These are phyloP conservation scores for Pugionium dolabratum DNA, from an alignment of 345 rosid genomes.

Conservation along the genomic window DNA sequence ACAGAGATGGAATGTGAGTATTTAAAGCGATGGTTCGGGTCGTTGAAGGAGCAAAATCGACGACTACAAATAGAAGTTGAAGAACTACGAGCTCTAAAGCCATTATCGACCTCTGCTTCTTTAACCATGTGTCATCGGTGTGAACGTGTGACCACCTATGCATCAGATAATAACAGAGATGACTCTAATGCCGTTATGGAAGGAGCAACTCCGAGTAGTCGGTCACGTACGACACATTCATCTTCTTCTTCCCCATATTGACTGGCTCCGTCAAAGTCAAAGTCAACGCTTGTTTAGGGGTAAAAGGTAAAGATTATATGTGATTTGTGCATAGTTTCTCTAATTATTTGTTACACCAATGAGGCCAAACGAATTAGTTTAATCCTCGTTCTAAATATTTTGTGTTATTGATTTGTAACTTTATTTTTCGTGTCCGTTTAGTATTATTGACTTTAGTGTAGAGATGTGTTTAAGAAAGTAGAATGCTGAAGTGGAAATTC, in stretches of 20 bases:
- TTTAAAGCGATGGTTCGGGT: conserved; percentile 59
- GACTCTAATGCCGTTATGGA: conserved; percentile 11
- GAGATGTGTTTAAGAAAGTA: too few relatives aligned
- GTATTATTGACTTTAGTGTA: too few relatives aligned
- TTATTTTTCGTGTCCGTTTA: too few relatives aligned
- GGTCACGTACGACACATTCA: conserved; percentile 32
- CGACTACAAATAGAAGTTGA: conserved; percentile 58
- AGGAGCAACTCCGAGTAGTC: conserved; percentile 24
- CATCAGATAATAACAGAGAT: conserved; percentile 2
- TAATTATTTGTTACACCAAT: conserved; percentile 27
- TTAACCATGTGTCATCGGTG: conserved; percentile 45
- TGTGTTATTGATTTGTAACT: too few relatives aligned
- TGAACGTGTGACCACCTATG: conserved; percentile 32
- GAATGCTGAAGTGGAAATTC: too few relatives aligned
- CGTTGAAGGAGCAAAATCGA: conserved; percentile 58
- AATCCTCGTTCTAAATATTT: too few relatives aligned
- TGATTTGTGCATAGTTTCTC: conserved; percentile 38
- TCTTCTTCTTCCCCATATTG: conserved; percentile 37
- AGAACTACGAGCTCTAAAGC: conserved; percentile 53
- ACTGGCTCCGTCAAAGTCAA: conserved; percentile 34
- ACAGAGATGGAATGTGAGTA: conserved; percentile 62
- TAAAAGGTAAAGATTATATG: conserved; percentile 37
- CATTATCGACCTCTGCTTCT: conserved; percentile 18
- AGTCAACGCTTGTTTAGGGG: conserved; percentile 34
- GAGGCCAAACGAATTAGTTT: too few relatives aligned